Evolutionary conservation across 1,284 basidiomycete genomes (phyloP).

Genomic region (Erythrobasidium hasegawianum): DNA sequence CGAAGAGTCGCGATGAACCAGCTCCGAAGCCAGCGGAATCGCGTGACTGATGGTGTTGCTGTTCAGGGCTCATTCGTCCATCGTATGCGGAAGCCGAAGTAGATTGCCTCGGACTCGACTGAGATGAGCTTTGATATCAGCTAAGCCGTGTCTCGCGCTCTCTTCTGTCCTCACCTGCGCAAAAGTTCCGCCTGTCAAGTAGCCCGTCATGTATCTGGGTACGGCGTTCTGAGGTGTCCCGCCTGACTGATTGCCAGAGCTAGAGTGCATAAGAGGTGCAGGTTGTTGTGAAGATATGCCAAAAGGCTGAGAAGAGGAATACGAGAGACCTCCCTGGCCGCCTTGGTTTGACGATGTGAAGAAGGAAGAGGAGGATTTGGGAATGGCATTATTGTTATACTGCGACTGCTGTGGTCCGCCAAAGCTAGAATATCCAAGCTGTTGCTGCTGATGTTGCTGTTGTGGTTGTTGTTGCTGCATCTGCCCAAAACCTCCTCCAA

Average conservation of each 20-base stretch:
- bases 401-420: neutral
- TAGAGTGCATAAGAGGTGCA: too few relatives aligned
- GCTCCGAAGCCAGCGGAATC: conserved; percentile 13
- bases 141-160: too few relatives aligned
- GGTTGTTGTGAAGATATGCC: too few relatives aligned
- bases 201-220: conserved; percentile 5
- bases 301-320: too few relatives aligned
- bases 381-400: neutral
- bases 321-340: too few relatives aligned
- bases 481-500: conserved; percentile 1
- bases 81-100: conserved; percentile 1
- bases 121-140: neutral
- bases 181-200: conserved; percentile 2
- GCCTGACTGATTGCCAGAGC: neutral
- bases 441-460: too few relatives aligned
- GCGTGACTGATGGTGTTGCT: conserved; percentile 15
- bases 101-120: neutral
- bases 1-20: conserved; percentile 29
- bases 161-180: neutral
- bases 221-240: neutral
- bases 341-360: too few relatives aligned
- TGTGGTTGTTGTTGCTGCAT: neutral
- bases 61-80: conserved; percentile 16
- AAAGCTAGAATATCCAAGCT: neutral
- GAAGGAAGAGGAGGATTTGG: neutral